Evolutionary conservation across 495 filamentous ascomycete genomes (phyloP).

Genomic region (Poronia punctata): DNA sequence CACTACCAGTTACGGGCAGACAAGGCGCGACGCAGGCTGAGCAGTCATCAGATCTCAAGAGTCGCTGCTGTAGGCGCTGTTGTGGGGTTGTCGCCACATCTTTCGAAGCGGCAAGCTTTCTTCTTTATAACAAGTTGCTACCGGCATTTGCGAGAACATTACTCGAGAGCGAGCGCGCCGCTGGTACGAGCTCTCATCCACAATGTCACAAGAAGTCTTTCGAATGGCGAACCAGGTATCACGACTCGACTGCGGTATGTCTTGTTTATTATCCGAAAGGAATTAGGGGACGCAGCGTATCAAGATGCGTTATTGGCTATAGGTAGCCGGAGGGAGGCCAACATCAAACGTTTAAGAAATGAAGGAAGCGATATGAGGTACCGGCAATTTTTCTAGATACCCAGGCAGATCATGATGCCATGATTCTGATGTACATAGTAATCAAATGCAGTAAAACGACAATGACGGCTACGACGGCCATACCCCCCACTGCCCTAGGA

Average conservation of each 20-base stretch:
- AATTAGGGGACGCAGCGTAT: constrained; percentile 24
- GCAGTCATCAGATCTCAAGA: neutral
- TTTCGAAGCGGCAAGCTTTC: constrained; percentile 31
- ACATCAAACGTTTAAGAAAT: constrained; percentile 5
- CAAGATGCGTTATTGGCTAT: constrained; percentile 17
- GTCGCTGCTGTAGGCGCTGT: constrained; percentile 2
- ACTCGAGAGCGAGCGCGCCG: constrained; percentile 13
- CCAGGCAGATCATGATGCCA: neutral
- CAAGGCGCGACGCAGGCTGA: too few species aligned
- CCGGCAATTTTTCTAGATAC: neutral
- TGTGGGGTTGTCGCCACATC: constrained; percentile 23
- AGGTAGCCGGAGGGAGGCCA: constrained; percentile 17
- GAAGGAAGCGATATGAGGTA: neutral
- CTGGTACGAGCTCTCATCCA: constrained; percentile 30
- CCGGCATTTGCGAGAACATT: constrained; percentile 21
- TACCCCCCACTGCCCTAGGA: too few species aligned
- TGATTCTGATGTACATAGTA: constrained; percentile 6
- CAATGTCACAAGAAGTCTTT: constrained; percentile 32
- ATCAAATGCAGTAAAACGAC: neutral
- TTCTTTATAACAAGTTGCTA: constrained; percentile 32
- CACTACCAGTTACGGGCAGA: neutral
- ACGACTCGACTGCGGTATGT: constrained; percentile 32
- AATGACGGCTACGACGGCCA: neutral
- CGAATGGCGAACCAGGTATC: constrained; percentile 25
- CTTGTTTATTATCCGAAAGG: constrained; percentile 25